Conservation (phyloP, 495 filamentous ascomycete genomes). For the Penicillium ochrochloron region DNA sequence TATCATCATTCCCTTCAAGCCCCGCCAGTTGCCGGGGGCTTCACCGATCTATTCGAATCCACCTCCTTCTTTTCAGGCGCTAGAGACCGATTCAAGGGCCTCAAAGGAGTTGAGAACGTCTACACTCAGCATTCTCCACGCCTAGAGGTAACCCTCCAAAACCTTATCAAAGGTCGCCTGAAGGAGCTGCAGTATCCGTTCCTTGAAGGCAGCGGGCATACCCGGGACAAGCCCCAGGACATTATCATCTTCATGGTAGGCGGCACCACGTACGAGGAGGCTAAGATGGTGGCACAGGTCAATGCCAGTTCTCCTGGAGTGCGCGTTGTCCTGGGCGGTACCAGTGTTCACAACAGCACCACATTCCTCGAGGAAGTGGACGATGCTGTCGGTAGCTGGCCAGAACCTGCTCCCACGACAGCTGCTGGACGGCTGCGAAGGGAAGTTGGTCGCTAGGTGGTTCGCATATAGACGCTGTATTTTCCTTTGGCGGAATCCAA, state of each 20-base stretch:
- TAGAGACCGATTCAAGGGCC: constrained; percentile 85
- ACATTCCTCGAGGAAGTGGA: constrained; percentile 88
- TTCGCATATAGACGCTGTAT: neutral
- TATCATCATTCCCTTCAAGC: constrained; percentile 86
- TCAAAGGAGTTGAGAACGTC: constrained; percentile 97
- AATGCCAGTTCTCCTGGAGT: constrained; percentile 91
- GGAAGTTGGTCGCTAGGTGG: constrained; percentile 52
- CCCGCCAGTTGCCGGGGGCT: constrained; percentile 68
- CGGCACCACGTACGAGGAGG: constrained; percentile 93
- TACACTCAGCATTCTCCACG: constrained; percentile 96
- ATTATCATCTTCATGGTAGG: constrained; percentile 93
- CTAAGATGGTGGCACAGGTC: constrained; percentile 88
- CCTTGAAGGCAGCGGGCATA: constrained; percentile 81
- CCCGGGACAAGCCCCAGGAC: constrained; percentile 93
- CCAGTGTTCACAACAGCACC: constrained; percentile 80
- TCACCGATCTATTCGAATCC: constrained; percentile 89
- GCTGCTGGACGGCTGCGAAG: constrained; percentile 74
- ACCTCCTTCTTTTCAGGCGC: constrained; percentile 90
- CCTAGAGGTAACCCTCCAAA: constrained; percentile 84
- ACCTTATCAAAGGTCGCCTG: constrained; percentile 87
- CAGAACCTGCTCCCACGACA: constrained; percentile 68
- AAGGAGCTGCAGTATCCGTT: constrained; percentile 88
- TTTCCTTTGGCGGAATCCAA: neutral
- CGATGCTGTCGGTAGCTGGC: constrained; percentile 80
- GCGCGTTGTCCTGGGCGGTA: constrained; percentile 85